Conservation (phyloP, 2,329 filamentous ascomycete genomes). For the Pseudodiploospora longispora region DNA sequence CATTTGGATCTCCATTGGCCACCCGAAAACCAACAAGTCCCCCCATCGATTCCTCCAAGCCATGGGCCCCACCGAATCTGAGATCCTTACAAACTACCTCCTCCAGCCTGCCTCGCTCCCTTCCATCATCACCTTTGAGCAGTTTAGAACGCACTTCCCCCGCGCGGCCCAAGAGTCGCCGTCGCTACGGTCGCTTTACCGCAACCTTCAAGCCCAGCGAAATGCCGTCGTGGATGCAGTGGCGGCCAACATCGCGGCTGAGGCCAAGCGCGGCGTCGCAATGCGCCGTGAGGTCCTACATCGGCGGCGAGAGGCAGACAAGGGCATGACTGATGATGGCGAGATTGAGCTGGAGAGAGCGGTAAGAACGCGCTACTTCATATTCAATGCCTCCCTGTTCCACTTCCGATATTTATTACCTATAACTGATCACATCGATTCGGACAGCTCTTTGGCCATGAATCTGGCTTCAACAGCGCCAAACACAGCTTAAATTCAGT, state of each 20-base stretch:
- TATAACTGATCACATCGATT: neutral
- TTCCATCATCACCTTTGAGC: slow-evolving; percentile 61
- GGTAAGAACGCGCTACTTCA: slow-evolving; percentile 26
- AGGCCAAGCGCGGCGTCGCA: slow-evolving; percentile 52
- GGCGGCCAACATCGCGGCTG: slow-evolving; percentile 54
- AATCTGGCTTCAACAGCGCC: slow-evolving; percentile 34
- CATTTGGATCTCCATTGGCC: neutral
- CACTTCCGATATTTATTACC: neutral
- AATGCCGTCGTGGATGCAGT: slow-evolving; percentile 61
- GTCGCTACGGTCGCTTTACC: slow-evolving; percentile 63
- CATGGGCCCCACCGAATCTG: slow-evolving; percentile 68
- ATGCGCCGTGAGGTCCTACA: slow-evolving; percentile 51
- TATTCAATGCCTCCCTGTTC: no score
- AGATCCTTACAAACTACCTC: slow-evolving; percentile 71
- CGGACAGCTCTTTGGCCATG: slow-evolving; percentile 49
- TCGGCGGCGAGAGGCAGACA: slow-evolving; percentile 42
- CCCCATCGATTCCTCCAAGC: slow-evolving; percentile 9
- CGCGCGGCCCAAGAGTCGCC: slow-evolving; percentile 55
- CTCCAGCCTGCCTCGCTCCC: slow-evolving; percentile 68
- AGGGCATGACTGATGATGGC: slow-evolving; percentile 53
- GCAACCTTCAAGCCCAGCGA: slow-evolving; percentile 69
- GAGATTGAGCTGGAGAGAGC: slow-evolving; percentile 56
- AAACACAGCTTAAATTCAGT: slow-evolving; percentile 58
- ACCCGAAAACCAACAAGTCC: neutral
- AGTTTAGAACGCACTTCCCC: slow-evolving; percentile 73